These are phyloP conservation scores for Mesembryanthemum crystallinum DNA, from an alignment of 148 eudicot species.

Conservation along the genomic window DNA sequence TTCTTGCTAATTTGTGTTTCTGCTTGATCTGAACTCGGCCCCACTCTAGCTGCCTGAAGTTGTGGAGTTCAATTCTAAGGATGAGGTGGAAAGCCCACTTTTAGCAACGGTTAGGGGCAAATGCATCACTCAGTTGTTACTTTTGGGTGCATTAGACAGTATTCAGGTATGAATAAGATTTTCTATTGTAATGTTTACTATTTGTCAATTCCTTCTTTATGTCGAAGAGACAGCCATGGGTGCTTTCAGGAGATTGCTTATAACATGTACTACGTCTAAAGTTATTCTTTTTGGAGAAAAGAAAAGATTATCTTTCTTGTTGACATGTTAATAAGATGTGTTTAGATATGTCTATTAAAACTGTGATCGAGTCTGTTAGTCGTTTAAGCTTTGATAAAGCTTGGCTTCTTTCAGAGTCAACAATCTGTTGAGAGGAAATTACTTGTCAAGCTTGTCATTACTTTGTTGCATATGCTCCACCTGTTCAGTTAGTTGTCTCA, in stretches of 20 bases:
- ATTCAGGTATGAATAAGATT: constrained; percentile 63
- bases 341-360: no score
- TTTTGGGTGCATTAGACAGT: constrained; percentile 79
- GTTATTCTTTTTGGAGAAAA: background rate
- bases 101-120: constrained; percentile 81
- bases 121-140: constrained; percentile 86
- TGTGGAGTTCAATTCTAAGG: constrained; percentile 55
- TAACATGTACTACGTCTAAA: background rate
- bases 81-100: constrained; percentile 64
- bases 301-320: background rate
- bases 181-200: background rate
- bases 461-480: no score
- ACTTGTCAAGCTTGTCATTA: no score
- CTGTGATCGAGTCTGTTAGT: no score
- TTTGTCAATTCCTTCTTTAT: background rate
- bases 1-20: constrained; percentile 13
- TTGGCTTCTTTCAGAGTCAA: no score
- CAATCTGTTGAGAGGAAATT: no score
- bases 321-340: background rate
- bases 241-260: background rate
- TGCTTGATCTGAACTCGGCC: constrained; percentile 19
- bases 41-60: constrained; percentile 43
- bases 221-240: background rate
- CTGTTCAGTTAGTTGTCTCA: no score
- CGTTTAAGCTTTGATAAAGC: no score